phyloP scores from a whole-genome alignment of 106 monocot genomes.

The Acorus calamus region DNA sequence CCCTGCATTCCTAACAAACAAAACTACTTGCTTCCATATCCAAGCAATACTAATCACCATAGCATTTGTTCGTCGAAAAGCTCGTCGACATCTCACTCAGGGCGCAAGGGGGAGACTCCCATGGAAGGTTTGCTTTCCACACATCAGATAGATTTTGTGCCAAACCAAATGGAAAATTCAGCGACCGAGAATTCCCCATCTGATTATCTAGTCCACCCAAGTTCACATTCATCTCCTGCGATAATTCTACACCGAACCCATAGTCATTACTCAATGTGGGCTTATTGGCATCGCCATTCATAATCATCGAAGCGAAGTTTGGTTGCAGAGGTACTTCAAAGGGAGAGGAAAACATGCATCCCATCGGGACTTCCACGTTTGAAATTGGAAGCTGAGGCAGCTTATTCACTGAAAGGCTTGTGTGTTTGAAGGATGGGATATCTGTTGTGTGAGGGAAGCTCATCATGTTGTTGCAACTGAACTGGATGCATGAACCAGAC shows the following conservation, averaged over 20 bases:
- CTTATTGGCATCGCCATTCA: slow-evolving; percentile 15
- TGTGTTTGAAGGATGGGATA: slow-evolving; percentile 10
- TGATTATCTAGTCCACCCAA: slow-evolving; percentile 13
- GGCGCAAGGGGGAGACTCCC: slow-evolving; percentile 28
- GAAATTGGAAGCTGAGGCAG: slow-evolving; percentile 8
- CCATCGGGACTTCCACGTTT: slow-evolving; percentile 12
- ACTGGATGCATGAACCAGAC: slow-evolving; percentile 23
- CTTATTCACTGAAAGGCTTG: slow-evolving; percentile 4
- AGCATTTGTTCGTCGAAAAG: slow-evolving; percentile 35
- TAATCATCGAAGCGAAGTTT: slow-evolving; percentile 30
- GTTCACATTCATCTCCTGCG: slow-evolving; percentile 15
- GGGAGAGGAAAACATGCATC: slow-evolving; percentile 32
- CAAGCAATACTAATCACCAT: slow-evolving; percentile 21
- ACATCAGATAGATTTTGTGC: slow-evolving; percentile 36
- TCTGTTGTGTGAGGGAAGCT: slow-evolving; percentile 10
- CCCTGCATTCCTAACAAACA: slow-evolving; percentile 36
- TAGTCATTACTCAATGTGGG: slow-evolving; percentile 30
- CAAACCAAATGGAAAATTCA: slow-evolving; percentile 39
- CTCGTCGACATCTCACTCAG: slow-evolving; percentile 38
- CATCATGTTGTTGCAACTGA: slow-evolving; percentile 15
- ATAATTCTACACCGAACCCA: slow-evolving; percentile 20
- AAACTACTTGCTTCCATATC: not conserved
- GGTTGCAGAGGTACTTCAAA: slow-evolving; percentile 15
- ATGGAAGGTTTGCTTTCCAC: slow-evolving; percentile 52
- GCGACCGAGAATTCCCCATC: slow-evolving; percentile 13